phyloP scores from a whole-genome alignment of 371 early-diverging fungal genomes.

The Parasitella parasitica region DNA sequence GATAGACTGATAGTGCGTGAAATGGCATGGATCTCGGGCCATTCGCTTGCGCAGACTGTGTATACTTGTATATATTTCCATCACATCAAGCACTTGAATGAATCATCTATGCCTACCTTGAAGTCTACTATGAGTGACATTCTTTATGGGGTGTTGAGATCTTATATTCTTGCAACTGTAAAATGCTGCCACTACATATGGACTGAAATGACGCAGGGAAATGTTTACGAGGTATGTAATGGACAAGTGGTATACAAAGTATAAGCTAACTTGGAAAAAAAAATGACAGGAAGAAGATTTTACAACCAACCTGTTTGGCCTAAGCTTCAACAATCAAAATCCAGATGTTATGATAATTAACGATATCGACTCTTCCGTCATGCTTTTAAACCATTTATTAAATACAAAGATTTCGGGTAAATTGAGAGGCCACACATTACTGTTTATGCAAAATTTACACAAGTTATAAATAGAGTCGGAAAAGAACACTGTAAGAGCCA shows the following conservation, averaged over 20 bases:
- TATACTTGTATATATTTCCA: slow-evolving; percentile 72
- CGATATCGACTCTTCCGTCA: slow-evolving; percentile 47
- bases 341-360: slow-evolving; percentile 46
- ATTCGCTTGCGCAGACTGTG: slow-evolving; percentile 71
- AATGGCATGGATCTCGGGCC: slow-evolving; percentile 77
- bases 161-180: slow-evolving; percentile 53
- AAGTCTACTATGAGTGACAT: slow-evolving; percentile 24
- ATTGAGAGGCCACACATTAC: not conserved
- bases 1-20: slow-evolving; percentile 66
- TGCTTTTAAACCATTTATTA: slow-evolving; percentile 11
- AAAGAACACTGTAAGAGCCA: slow-evolving; percentile 5
- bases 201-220: slow-evolving; percentile 63
- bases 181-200: slow-evolving; percentile 60
- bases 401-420: slow-evolving; percentile 2
- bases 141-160: slow-evolving; percentile 45
- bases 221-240: slow-evolving; percentile 55
- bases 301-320: slow-evolving; percentile 62
- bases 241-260: no score
- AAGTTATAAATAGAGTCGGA: not conserved
- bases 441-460: not conserved
- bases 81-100: slow-evolving; percentile 42
- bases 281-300: slow-evolving; percentile 68
- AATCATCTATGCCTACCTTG: slow-evolving; percentile 19
- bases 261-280: no score
- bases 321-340: slow-evolving; percentile 56